phyloP scores from a whole-genome alignment of 805 yeast genomes.

The Cyberlindnera americana region DNA sequence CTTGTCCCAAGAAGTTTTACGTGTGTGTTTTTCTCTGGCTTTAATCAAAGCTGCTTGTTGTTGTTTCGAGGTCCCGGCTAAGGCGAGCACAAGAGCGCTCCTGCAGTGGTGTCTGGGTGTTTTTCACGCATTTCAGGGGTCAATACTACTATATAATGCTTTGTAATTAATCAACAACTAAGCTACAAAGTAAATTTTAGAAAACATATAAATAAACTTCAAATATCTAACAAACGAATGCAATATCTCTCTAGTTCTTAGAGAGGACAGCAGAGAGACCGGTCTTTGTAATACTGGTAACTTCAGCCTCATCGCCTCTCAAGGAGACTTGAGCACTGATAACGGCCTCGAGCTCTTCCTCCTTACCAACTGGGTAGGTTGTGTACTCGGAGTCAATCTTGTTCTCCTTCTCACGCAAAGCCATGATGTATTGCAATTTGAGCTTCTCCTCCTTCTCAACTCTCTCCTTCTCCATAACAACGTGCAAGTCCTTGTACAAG shows the following conservation, averaged over 20 bases:
- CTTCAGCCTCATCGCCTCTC: constrained; percentile 3
- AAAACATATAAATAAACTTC: not conserved
- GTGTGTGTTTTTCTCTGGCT: not conserved
- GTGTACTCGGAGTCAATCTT: not conserved
- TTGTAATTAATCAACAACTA: too few species aligned
- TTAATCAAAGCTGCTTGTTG: not conserved
- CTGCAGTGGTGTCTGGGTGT: too few species aligned
- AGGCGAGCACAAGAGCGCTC: too few species aligned
- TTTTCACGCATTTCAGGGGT: too few species aligned
- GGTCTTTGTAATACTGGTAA: constrained; percentile 1
- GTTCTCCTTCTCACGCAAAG: constrained; percentile 5
- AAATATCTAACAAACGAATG: not conserved
- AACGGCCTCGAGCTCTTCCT: constrained; percentile 6
- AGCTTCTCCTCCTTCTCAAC: constrained; percentile 18
- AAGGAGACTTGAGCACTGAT: constrained; percentile 2
- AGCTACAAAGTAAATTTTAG: too few species aligned
- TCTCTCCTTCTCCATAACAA: constrained; percentile 23
- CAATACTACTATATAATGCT: too few species aligned
- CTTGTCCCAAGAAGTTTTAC: not conserved
- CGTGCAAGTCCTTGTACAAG: constrained; percentile 20
- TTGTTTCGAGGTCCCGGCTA: too few species aligned
- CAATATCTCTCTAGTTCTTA: not conserved
- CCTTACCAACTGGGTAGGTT: not conserved
- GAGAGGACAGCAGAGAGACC: constrained; percentile 4
- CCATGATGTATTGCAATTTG: constrained; percentile 12